Conservation (phyloP, 495 filamentous ascomycete species). For the Tuber calosporum region DNA sequence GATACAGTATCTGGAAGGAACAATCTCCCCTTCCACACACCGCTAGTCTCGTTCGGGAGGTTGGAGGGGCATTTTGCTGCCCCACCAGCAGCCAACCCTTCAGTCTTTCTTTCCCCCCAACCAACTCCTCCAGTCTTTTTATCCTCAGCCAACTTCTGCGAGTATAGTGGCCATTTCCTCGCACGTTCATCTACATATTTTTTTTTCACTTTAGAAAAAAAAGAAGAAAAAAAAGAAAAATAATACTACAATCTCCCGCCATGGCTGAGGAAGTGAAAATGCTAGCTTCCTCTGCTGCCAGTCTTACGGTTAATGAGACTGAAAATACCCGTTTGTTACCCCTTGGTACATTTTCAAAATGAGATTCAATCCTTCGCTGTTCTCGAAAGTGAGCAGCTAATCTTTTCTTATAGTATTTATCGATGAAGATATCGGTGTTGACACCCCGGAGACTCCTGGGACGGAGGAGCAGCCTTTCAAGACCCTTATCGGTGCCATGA, state of each 20-base stretch:
- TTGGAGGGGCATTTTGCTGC: background rate
- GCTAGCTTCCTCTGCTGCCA: conserved; percentile 24
- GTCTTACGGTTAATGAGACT: conserved; percentile 27
- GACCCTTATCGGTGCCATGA: conserved; percentile 58
- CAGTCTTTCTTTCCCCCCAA: background rate
- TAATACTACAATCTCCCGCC: background rate
- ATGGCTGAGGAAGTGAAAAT: conserved; percentile 35
- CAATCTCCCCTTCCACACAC: too few relatives aligned
- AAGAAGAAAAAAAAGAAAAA: too few relatives aligned
- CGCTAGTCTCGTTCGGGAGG: background rate
- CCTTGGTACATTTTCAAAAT: conserved; percentile 16
- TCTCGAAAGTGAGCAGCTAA: background rate
- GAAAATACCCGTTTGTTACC: conserved; percentile 25
- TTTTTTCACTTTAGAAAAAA: conserved; percentile 11
- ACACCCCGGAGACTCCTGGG: conserved; percentile 53
- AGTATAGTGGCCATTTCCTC: background rate
- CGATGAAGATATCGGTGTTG: conserved; percentile 61
- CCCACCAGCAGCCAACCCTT: background rate
- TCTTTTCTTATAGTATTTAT: conserved; percentile 50
- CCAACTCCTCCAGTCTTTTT: background rate
- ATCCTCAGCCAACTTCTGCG: background rate
- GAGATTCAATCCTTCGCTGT: background rate
- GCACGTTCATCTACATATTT: background rate
- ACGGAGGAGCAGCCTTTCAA: conserved; percentile 59
- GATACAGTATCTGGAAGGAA: too few relatives aligned